phyloP scores from a whole-genome alignment of 2,329 filamentous ascomycete genomes.

The Ophiocordyceps camponoti-floridani region DNA sequence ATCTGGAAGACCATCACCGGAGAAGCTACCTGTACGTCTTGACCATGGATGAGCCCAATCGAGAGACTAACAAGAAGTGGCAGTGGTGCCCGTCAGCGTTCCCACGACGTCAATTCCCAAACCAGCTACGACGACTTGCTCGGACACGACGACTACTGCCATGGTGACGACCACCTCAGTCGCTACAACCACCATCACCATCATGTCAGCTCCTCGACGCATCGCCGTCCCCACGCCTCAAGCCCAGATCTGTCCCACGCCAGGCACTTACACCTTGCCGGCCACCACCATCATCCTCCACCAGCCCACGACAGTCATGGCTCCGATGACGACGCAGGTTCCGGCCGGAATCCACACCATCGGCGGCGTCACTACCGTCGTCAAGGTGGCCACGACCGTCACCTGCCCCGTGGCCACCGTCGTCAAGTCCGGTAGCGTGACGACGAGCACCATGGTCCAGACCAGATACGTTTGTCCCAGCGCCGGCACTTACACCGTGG shows the following conservation, averaged over 20 bases:
- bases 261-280: conserved; percentile 60
- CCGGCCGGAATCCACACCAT: conserved; percentile 48
- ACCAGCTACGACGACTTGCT: too few species aligned
- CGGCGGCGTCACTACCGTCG: conserved; percentile 56
- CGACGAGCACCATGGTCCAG: conserved; percentile 48
- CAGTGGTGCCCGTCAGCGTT: too few species aligned
- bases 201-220: conserved; percentile 7
- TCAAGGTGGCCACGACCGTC: conserved; percentile 46
- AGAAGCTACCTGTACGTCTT: conserved; percentile 40
- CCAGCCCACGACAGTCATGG: conserved; percentile 49
- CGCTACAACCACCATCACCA: conserved; percentile 5
- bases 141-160: conserved; percentile 5
- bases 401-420: conserved; percentile 53
- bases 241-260: conserved; percentile 38
- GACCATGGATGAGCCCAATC: background rate
- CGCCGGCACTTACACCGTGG: conserved; percentile 61
- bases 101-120: too few species aligned
- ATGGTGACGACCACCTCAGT: conserved; percentile 7
- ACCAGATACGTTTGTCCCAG: conserved; percentile 59
- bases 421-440: conserved; percentile 35
- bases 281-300: conserved; percentile 53
- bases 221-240: conserved; percentile 32
- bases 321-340: conserved; percentile 40
- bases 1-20: conserved; percentile 56
- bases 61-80: too few species aligned